Evolutionary conservation across 306 rosid species (phyloP).

Genomic region (Ormosia semicastrata): DNA sequence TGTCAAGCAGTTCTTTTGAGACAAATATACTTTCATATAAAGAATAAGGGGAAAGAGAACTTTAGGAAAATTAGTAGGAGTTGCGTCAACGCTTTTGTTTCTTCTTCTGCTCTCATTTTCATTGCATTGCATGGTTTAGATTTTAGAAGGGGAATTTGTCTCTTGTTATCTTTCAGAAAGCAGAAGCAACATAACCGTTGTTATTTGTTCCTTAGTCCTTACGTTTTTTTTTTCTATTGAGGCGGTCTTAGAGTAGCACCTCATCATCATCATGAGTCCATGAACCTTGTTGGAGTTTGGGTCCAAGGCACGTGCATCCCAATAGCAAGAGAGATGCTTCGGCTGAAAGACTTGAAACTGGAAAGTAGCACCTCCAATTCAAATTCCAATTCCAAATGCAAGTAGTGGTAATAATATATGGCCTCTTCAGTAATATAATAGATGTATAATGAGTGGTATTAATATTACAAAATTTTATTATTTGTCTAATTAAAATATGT

Average conservation of each 20-base stretch:
- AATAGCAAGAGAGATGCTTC: background rate
- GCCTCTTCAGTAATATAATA: background rate
- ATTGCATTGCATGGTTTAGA: background rate
- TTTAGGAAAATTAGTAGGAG: background rate
- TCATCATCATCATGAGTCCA: background rate
- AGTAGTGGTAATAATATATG: background rate
- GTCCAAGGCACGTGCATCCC: background rate
- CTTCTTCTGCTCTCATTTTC: background rate
- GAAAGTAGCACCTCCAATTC: background rate
- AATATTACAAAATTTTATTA: too few species aligned
- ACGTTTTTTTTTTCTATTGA: background rate
- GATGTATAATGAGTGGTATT: background rate
- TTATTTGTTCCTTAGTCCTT: background rate
- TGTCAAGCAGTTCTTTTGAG: background rate
- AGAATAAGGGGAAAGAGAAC: background rate
- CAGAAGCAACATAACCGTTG: background rate
- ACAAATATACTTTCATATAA: background rate
- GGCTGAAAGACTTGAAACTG: background rate
- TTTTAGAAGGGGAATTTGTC: background rate
- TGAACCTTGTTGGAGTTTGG: background rate
- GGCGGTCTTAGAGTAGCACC: background rate
- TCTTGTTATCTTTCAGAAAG: background rate
- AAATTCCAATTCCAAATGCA: background rate
- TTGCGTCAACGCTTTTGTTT: background rate
- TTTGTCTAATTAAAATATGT: too few species aligned